Base-by-base conservation (phyloP, 495 filamentous ascomycete species). In the Aspergillus conjunctus region DNA sequence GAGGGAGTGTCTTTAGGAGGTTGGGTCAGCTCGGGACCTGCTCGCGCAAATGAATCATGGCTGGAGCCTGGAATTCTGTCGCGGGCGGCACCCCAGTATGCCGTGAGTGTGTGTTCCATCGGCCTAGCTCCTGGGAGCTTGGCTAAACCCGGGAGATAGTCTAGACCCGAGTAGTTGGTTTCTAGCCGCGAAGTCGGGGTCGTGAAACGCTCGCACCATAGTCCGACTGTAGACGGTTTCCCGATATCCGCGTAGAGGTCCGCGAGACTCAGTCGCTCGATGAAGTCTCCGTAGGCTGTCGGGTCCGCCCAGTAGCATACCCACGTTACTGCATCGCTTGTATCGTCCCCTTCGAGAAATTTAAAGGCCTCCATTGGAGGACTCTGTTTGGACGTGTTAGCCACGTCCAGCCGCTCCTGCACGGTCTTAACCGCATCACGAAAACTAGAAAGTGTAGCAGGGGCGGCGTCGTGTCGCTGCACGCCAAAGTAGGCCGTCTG, bases 41-140 rank as follows among this genome's bases (percentile, higher is more conserved):
- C 37, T 14, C 18, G 51, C 1, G 18, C 9, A 43, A 69, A 66
- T 8, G 44, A 33, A 57, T 66, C 61, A 18, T 51, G 10, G 2
- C 18, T 64, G 2, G 64, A 64, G 17, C 58, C 59, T 0, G 67
- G 67, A 31, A 69, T 66, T 15, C 64, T 61, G 41, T 69, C 67
- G 50, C 67, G 64, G 1, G 64, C 67, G n/a, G 67, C 67, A 10
- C 67, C 67, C 64, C 67, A 69, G 56, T 69, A 69, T n/a, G 52
- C 64, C n/a, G 64, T 64, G 9, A 59, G 51, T 7, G 59, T 51
- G 44, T 69, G 64, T 8, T 55, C 50, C 14, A 21, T 22, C 14
- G 59, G 46, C 5, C n/a, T 22, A 7, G 48, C 54, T 0, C 54
- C 64, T 0, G 67, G 59, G 7, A 66, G 44, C 3, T 56, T 43